Evolutionary conservation across 2,329 filamentous ascomycete genomes (phyloP).

Genomic region (Coleophoma eucalyptorum): DNA sequence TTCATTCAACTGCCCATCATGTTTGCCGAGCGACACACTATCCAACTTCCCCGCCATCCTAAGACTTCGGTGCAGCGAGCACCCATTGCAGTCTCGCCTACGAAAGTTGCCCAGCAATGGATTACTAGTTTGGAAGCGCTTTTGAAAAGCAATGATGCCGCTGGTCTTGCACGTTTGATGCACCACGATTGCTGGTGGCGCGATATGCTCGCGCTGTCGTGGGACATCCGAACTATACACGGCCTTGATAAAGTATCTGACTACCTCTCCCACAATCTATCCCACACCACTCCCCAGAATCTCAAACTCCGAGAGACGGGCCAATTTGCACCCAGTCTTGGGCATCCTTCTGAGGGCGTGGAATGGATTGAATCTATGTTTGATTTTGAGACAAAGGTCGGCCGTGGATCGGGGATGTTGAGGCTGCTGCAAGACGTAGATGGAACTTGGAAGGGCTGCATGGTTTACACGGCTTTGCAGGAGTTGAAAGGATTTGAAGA

Average conservation of each 20-base stretch:
- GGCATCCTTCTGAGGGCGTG: conserved; percentile 30
- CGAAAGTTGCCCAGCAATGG: conserved; percentile 10
- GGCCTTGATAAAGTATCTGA: conserved; percentile 16
- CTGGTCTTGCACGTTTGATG: not conserved
- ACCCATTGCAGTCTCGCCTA: conserved; percentile 2
- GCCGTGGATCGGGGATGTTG: conserved; percentile 51
- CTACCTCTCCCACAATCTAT: conserved; percentile 19
- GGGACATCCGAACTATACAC: conserved; percentile 34
- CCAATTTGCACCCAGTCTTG: conserved; percentile 4
- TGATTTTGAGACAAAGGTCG: conserved; percentile 45
- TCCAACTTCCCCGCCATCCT: conserved; percentile 7
- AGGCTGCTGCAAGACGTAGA: conserved; percentile 38
- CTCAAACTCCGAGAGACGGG: conserved; percentile 3
- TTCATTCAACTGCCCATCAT: conserved; percentile 2
- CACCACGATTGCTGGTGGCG: conserved; percentile 27
- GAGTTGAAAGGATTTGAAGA: conserved; percentile 52
- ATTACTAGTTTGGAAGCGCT: conserved; percentile 9
- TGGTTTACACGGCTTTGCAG: conserved; percentile 54
- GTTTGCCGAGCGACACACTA: conserved; percentile 14
- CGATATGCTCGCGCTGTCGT: conserved; percentile 34
- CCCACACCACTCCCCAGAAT: conserved; percentile 27
- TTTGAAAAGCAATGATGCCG: conserved; percentile 5
- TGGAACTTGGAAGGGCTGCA: conserved; percentile 55
- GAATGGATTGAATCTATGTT: conserved; percentile 54
- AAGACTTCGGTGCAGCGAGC: not conserved